These are phyloP conservation scores for Coemansia sp. DNA, from an alignment of 192 early-diverging fungal genomes.

Conservation along the genomic window DNA sequence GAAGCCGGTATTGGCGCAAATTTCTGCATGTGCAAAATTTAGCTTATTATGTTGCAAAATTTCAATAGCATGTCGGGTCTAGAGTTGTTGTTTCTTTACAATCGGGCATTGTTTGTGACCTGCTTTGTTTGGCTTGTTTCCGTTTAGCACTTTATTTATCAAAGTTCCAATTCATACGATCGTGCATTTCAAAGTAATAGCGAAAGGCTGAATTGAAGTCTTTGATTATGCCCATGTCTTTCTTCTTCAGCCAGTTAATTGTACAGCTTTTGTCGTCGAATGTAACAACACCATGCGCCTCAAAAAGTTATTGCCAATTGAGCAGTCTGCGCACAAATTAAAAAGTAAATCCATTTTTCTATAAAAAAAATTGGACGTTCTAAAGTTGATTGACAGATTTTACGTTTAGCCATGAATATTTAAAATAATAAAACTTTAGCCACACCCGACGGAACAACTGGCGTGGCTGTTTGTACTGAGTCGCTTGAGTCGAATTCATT, in stretches of 20 bases:
- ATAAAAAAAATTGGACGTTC: no score
- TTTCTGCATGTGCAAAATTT: constrained; percentile 42
- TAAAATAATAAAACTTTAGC: neutral
- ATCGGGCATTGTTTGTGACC: neutral
- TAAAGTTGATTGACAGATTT: neutral
- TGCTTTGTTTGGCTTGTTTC: neutral
- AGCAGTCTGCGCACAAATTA: constrained; percentile 3
- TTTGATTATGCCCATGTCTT: neutral
- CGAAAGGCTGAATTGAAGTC: neutral
- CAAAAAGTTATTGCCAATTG: neutral
- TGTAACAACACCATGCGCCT: constrained; percentile 4
- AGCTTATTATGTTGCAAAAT: neutral
- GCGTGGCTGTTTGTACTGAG: neutral
- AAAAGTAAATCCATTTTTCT: neutral
- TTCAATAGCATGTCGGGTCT: neutral
- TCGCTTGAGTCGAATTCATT: neutral
- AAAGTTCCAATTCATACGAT: neutral
- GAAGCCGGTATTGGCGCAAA: constrained; percentile 40
- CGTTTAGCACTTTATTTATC: neutral
- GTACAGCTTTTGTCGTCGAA: neutral
- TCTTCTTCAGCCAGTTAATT: neutral
- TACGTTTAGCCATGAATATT: neutral
- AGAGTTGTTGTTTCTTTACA: no score
- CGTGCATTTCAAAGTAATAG: neutral
- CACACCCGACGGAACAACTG: neutral